Percentiles rank a stretch among this genome's conserved stretches.
phyloP scores from a whole-genome alignment of 2,329 filamentous ascomycete genomes.

The Aureobasidium subglaciale region DNA sequence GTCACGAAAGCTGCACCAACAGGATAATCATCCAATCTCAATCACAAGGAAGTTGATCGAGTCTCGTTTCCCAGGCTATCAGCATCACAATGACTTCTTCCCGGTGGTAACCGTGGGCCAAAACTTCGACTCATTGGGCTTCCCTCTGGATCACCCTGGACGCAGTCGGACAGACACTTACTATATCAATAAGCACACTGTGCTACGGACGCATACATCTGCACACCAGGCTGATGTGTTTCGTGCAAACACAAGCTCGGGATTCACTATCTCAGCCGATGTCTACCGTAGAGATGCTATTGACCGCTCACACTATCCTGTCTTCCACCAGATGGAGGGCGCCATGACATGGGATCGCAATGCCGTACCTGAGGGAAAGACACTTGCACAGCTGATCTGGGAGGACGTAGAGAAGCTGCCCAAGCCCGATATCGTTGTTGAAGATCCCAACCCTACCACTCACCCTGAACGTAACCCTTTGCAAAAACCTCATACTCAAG shows the following conservation, averaged over 20 bases:
- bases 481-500: conserved; percentile 62
- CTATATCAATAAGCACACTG: conserved; percentile 78
- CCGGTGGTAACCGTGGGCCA: conserved; percentile 78
- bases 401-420: conserved; percentile 66
- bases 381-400: conserved; percentile 59
- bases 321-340: conserved; percentile 99
- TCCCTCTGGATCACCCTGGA: conserved; percentile 80
- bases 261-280: conserved; percentile 87
- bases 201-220: conserved; percentile 88
- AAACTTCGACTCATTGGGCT: conserved; percentile 97
- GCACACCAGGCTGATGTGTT: conserved; percentile 86
- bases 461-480: conserved; percentile 76
- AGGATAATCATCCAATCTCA: conserved; percentile 78
- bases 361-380: conserved; percentile 43
- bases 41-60: conserved; percentile 92
- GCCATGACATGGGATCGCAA: conserved; percentile 79
- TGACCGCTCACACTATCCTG: conserved; percentile 88
- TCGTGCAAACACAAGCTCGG: conserved; percentile 61
- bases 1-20: conserved; percentile 75
- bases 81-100: conserved; percentile 68
- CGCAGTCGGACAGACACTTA: conserved; percentile 87
- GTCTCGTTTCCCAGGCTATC: conserved; percentile 73
- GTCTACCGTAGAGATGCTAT: conserved; percentile 94
- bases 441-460: conserved; percentile 74
- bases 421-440: conserved; percentile 65